These are phyloP conservation scores for Mimosa bimucronata DNA, from an alignment of 306 rosid species.

Conservation along the genomic window DNA sequence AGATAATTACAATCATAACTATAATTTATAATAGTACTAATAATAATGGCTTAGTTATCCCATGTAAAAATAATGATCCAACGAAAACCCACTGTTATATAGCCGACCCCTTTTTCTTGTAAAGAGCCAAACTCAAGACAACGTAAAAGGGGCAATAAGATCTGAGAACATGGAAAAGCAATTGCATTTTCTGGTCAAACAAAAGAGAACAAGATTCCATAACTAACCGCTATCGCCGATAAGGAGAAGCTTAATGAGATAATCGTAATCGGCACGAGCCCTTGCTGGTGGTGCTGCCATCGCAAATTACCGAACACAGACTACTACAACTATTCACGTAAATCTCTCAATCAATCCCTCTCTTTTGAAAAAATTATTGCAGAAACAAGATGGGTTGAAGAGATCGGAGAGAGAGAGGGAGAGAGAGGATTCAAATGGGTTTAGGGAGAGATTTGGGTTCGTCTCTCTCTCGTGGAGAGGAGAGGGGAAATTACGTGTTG, in stretches of 20 bases:
- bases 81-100: neutral
- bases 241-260: constrained; percentile 80
- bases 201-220: neutral
- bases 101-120: constrained; percentile 13
- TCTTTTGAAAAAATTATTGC: neutral
- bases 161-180: constrained; percentile 3
- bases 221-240: constrained; percentile 85
- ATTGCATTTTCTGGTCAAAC: constrained; percentile 31
- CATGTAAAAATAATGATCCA: neutral
- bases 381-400: neutral
- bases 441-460: neutral
- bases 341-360: constrained; percentile 24
- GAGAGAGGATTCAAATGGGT: too few species aligned
- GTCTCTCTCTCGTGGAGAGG: constrained; percentile 17
- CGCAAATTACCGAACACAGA: constrained; percentile 40
- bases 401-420: constrained; percentile 25
- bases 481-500: neutral
- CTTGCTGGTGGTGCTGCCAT: constrained; percentile 78
- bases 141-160: constrained; percentile 15
- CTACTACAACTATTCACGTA: neutral
- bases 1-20: neutral
- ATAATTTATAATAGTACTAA: neutral
- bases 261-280: constrained; percentile 80
- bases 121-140: neutral
- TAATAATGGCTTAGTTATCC: neutral